Evolutionary conservation across 2,329 filamentous ascomycete species (phyloP).

Genomic region (Fusarium mundagurra): DNA sequence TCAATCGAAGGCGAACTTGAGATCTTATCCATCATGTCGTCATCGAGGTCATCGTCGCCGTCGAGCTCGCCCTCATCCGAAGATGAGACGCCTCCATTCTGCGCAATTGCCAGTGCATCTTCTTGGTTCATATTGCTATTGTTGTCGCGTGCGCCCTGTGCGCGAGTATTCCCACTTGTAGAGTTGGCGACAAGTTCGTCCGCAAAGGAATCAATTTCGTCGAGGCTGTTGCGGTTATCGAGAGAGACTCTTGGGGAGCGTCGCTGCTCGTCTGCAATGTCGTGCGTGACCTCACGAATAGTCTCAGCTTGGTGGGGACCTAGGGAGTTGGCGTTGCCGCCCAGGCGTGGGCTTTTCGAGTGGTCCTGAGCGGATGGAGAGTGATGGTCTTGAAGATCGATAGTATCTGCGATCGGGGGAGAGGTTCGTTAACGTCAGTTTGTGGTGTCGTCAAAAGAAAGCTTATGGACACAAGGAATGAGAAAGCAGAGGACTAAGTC

Average conservation of each 20-base stretch:
- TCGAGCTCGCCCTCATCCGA: constrained; percentile 72
- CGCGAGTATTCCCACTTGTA: constrained; percentile 40
- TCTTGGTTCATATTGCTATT: constrained; percentile 56
- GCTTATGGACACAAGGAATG: constrained; percentile 21
- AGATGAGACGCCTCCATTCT: constrained; percentile 66
- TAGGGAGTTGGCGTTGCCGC: constrained; percentile 58
- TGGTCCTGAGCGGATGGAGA: constrained; percentile 88
- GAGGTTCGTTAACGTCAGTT: constrained; percentile 34
- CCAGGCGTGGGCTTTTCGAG: constrained; percentile 47
- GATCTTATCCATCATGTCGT: constrained; percentile 98
- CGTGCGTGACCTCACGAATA: constrained; percentile 81
- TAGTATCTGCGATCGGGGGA: constrained; percentile 73
- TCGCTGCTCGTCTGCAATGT: constrained; percentile 77
- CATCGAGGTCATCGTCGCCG: constrained; percentile 77
- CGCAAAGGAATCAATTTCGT: constrained; percentile 57
- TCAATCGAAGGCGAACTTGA: constrained; percentile 98
- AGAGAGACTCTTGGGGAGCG: constrained; percentile 71
- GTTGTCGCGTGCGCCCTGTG: constrained; percentile 27
- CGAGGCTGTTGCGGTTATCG: constrained; percentile 53
- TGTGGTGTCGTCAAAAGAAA: constrained; percentile 15
- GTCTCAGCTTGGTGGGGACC: constrained; percentile 88
- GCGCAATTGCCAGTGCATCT: constrained; percentile 68
- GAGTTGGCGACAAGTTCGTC: constrained; percentile 56
- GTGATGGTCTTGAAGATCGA: constrained; percentile 89
- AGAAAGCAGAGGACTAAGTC: constrained; percentile 30